Percentiles rank a stretch among this genome's conserved stretches.
These are phyloP conservation scores for Coemansia sp. DNA, from an alignment of 192 early-diverging fungal species.

Conservation along the genomic window DNA sequence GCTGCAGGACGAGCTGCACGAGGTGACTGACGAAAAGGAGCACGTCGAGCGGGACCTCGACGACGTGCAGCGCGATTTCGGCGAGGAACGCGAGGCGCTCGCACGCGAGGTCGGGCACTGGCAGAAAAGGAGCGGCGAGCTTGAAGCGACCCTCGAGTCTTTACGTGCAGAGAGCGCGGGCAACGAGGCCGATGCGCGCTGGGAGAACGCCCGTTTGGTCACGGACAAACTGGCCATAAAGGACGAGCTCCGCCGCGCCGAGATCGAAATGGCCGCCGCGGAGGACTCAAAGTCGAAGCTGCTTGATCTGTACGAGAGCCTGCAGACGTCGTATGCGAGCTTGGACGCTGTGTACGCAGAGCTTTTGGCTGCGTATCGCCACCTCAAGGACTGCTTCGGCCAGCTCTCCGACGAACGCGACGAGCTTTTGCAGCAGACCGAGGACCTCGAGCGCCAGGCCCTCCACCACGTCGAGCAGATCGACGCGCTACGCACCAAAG, in stretches of 20 bases:
- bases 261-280: slow-evolving; percentile 42
- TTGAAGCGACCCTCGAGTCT: slow-evolving; percentile 28
- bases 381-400: slow-evolving; percentile 36
- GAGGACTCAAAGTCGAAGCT: slow-evolving; percentile 38
- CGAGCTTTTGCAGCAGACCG: slow-evolving; percentile 4
- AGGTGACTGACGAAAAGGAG: slow-evolving; percentile 35
- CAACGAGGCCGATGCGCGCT: slow-evolving; percentile 40
- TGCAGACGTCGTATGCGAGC: slow-evolving; percentile 28
- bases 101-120: slow-evolving; percentile 44
- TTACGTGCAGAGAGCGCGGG: slow-evolving; percentile 27
- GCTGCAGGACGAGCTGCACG: slow-evolving; percentile 41
- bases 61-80: slow-evolving; percentile 48
- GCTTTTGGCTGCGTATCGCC: slow-evolving; percentile 38
- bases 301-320: slow-evolving; percentile 36
- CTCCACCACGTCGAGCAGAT: slow-evolving; percentile 2
- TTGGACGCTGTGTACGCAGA: slow-evolving; percentile 38
- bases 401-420: slow-evolving; percentile 22
- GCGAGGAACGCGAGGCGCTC: slow-evolving; percentile 46
- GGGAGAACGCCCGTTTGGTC: slow-evolving; percentile 42
- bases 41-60: slow-evolving; percentile 47
- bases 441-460: slow-evolving; percentile 11
- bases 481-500: slow-evolving; percentile 6
- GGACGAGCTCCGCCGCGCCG: slow-evolving; percentile 47
- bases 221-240: slow-evolving; percentile 47
- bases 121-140: slow-evolving; percentile 34